Evolutionary conservation across 805 yeast species (phyloP), one percentile per base, ranked within the genome.

Genomic region (Sugiyamaella marilandica): DNA sequence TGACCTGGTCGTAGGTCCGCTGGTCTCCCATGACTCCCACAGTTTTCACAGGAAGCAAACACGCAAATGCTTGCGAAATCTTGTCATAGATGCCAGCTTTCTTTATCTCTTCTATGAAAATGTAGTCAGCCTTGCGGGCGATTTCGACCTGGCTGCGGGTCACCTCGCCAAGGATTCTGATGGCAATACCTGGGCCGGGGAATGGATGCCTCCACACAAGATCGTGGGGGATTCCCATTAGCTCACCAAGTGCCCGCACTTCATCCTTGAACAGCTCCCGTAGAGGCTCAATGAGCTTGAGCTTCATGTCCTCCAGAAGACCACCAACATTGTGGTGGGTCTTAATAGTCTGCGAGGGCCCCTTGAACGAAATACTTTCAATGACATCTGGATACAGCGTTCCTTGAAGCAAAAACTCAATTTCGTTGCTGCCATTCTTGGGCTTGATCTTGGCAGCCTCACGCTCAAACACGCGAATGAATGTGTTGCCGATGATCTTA

Each of bases 151-250:
- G 99, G 60, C 78, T 83, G 62, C 82, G 86, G 55, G 97, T 87
- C 59, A 94, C 98, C 76, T 92, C 98, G 63, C 99, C 99, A 47
- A 94, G 78, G 52, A 94, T 95, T 75, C 99, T 85, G 71, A 94
- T 94, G 63, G 97, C 99, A 69, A 94, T 87, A 77, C 99, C 99
- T 70, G 99, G 99, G 70, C 99, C 99, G 65, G 99, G 99, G 95
- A 94, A 94, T 53, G 99, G 99, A 71, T 94, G 99, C 80, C 99
- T 88, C 98, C 98, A 92, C 62, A 94, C 98, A 63, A 94, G 80
- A 64, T 94, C 98, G 68, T 88, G 94, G 34, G 97, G 95, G 64
- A 94, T 92, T 48, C 96, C 97, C 75, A 94, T 76, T 50, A 94
- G 74, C 76, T 89, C 88, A 74, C 99, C 99, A 62, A 94, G 78